Base-by-base conservation (phyloP, 2,329 filamentous ascomycete genomes). In the Sclerotinia subarctica region DNA sequence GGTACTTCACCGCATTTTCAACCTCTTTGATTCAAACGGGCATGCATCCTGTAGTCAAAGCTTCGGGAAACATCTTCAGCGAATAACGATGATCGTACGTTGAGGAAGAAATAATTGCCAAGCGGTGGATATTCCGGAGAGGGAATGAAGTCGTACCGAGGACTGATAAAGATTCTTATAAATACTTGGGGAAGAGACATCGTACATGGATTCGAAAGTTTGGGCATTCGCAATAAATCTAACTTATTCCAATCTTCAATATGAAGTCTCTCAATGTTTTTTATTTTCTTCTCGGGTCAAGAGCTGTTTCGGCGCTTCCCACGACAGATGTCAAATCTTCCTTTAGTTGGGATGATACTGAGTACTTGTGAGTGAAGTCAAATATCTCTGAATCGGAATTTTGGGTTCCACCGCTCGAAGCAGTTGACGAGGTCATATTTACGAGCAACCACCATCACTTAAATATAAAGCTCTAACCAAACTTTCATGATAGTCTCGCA, bases 401-500 rank as follows among this genome's bases (percentile, higher is more conserved):
- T 10, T 32, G 29, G 21, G 4, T 24, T 11, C 8, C 8, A 32
- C 19, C 19, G 10, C 35, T 46, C 13, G 3, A 17, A 35, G 7
- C 11, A 35, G 3, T 26, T 21, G 49, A 29, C 0, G 8, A 44
- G 5, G 15, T 26, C 3, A n/a, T 24, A 1, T 8, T 44, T 42
- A 21, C 24, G 1, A 2, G n/a, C 35, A 42, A 44, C 35, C 8
- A 13, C n/a, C 21, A 26, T 3, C 10, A 44, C 5, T 21, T 51
- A 6, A 3, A 24, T 51, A 5, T 21, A 10, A 46, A 26, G 11
- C n/a, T 53, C 46, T 67, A 60, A 67, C 32, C 5, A 52, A 67
- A 19, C 11, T 17, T 53, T 35, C 24, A 60, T 53, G 10, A 1
- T 44, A 80, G 79, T 1, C 75, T 84, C 46, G 81, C 82, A 4